Conservation (phyloP, 306 rosid genomes). For the Malus fusca region DNA sequence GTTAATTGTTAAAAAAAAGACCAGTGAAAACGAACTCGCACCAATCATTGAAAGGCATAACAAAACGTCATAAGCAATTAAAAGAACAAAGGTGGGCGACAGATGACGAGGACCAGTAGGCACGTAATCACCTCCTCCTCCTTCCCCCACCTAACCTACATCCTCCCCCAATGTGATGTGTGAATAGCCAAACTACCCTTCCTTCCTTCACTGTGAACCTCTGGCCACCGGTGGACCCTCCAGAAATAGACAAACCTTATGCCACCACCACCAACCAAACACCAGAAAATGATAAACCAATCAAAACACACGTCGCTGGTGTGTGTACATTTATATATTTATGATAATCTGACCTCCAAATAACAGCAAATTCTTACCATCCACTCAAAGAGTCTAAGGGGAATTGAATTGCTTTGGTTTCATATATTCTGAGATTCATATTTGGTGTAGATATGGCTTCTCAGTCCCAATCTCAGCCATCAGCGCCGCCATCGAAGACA, state of each 20-base stretch:
- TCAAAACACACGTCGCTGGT: no score
- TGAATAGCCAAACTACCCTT: neutral
- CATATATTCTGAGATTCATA: neutral
- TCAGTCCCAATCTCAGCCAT: neutral
- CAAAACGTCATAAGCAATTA: no score
- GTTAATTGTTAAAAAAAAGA: no score
- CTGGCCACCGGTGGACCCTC: no score
- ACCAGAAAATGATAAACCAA: no score
- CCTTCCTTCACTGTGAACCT: neutral
- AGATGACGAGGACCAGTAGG: no score
- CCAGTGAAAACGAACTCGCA: no score
- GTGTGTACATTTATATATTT: no score
- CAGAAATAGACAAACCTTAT: neutral
- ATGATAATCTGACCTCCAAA: neutral
- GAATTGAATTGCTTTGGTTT: neutral
- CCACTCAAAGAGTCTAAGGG: neutral
- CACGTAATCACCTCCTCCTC: no score
- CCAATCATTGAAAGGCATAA: no score
- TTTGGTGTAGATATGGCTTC: neutral
- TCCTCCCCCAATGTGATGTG: neutral
- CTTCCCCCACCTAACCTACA: no score
- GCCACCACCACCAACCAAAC: neutral
- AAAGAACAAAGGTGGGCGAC: no score
- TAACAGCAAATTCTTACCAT: neutral
- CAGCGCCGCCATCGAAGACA: constrained; percentile 20